These are phyloP conservation scores for Mycogone perniciosa DNA, from an alignment of 2,329 filamentous ascomycete genomes.

Conservation along the genomic window DNA sequence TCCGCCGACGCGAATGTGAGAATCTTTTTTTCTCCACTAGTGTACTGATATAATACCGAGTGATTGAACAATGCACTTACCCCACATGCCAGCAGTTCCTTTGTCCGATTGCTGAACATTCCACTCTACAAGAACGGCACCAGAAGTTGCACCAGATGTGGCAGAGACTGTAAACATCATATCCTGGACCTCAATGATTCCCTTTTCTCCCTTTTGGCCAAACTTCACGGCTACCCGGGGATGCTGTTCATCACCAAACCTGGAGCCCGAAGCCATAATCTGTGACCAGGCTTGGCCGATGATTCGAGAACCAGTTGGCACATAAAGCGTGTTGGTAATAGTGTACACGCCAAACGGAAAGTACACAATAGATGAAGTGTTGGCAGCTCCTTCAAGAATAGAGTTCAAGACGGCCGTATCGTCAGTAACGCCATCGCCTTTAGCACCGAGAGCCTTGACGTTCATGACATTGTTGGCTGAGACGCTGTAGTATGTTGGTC, in stretches of 20 bases:
- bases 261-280: background rate
- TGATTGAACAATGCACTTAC: conserved; percentile 15
- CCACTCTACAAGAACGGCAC: conserved; percentile 66
- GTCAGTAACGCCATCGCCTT: conserved; percentile 60
- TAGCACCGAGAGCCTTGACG: conserved; percentile 63
- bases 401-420: conserved; percentile 78
- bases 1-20: conserved; percentile 37
- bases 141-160: conserved; percentile 43
- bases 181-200: conserved; percentile 64
- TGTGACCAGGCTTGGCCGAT: conserved; percentile 12
- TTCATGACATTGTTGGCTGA: background rate
- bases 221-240: conserved; percentile 48
- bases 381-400: conserved; percentile 46
- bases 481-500: conserved; percentile 3
- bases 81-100: conserved; percentile 37
- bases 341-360: conserved; percentile 28
- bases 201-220: conserved; percentile 52
- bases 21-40: too few species aligned
- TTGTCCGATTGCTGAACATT: conserved; percentile 25
- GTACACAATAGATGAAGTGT: conserved; percentile 9
- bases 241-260: conserved; percentile 12
- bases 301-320: conserved; percentile 11
- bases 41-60: too few species aligned
- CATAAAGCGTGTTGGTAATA: conserved; percentile 23
- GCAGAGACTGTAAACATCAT: conserved; percentile 61